A percentile compares a stretch with the other conserved stretches of the same genome.
Conservation (phyloP, 2,329 filamentous ascomycete genomes). For the Alternaria sp. region DNA sequence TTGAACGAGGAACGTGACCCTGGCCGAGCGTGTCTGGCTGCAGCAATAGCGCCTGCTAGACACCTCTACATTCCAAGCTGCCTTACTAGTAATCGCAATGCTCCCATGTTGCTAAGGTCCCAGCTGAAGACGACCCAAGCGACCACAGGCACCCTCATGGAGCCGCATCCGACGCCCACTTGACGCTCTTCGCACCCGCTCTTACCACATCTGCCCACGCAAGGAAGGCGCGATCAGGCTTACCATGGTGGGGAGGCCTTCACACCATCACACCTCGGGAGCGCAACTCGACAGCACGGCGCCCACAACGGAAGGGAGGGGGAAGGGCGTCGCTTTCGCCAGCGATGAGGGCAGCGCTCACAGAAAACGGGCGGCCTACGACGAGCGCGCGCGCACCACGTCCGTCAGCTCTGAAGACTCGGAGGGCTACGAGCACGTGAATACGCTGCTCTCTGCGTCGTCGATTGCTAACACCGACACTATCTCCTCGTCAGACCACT, state of each 20-base stretch:
- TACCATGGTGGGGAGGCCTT: conserved; percentile 33
- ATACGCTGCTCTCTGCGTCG: conserved; percentile 41
- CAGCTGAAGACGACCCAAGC: neutral
- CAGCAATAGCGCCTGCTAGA: conserved; percentile 11
- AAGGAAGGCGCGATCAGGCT: conserved; percentile 2
- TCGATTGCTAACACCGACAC: conserved; percentile 37
- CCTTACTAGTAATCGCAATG: conserved; percentile 1
- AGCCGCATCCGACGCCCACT: neutral
- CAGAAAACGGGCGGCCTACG: neutral
- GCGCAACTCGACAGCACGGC: conserved; percentile 16
- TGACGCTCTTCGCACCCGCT: conserved; percentile 6
- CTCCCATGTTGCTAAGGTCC: conserved; percentile 2
- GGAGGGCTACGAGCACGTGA: conserved; percentile 17
- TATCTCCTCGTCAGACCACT: conserved; percentile 38
- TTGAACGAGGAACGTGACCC: conserved; percentile 11
- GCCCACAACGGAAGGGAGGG: conserved; percentile 21
- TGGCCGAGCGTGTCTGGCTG: conserved; percentile 3
- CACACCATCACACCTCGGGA: conserved; percentile 6
- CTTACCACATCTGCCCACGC: conserved; percentile 1
- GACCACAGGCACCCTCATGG: neutral
- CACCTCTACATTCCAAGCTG: neutral
- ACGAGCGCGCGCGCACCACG: conserved; percentile 14
- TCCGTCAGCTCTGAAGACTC: conserved; percentile 27
- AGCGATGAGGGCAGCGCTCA: conserved; percentile 20
- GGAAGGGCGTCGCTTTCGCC: conserved; percentile 33